Conservation (phyloP, 257 asterid genomes). For the Solanum stenotomum region DNA sequence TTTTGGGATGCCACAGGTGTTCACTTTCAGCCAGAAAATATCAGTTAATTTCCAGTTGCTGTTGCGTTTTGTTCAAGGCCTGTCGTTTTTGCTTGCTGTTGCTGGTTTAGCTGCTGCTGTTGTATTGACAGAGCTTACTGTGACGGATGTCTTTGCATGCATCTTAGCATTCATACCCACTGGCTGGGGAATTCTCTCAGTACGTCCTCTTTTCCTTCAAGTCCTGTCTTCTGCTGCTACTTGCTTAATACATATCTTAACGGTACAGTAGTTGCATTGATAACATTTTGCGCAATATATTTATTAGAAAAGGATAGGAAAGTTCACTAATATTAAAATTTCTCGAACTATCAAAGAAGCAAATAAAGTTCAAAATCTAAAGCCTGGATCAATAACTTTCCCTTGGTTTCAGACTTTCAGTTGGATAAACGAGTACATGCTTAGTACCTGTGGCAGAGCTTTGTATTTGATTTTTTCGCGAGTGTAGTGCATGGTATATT, state of each 20-base stretch:
- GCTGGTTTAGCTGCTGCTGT: conserved; percentile 76
- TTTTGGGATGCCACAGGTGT: conserved; percentile 53
- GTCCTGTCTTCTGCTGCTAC: not conserved
- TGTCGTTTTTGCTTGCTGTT: conserved; percentile 65
- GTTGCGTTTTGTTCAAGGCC: conserved; percentile 86
- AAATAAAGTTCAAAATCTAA: not conserved
- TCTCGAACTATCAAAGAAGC: not conserved
- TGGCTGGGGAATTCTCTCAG: conserved; percentile 98
- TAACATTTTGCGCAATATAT: not conserved
- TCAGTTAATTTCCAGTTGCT: conserved; percentile 94
- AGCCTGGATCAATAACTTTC: not conserved
- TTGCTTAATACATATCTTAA: not conserved
- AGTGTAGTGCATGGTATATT: not conserved
- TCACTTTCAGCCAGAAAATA: conserved; percentile 94
- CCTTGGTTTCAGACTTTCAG: not conserved
- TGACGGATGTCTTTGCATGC: conserved; percentile 74
- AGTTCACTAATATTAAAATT: not conserved
- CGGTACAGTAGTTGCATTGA: not conserved
- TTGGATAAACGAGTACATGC: not conserved
- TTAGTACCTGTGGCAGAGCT: not conserved
- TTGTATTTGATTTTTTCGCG: not conserved
- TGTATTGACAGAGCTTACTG: conserved; percentile 43
- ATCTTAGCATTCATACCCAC: conserved; percentile 94
- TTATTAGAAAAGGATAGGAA: not conserved
- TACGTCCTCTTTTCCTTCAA: conserved; percentile 20